Evolutionary conservation across 2,329 filamentous ascomycete species (phyloP).

Genomic region (Xylaria sp.): DNA sequence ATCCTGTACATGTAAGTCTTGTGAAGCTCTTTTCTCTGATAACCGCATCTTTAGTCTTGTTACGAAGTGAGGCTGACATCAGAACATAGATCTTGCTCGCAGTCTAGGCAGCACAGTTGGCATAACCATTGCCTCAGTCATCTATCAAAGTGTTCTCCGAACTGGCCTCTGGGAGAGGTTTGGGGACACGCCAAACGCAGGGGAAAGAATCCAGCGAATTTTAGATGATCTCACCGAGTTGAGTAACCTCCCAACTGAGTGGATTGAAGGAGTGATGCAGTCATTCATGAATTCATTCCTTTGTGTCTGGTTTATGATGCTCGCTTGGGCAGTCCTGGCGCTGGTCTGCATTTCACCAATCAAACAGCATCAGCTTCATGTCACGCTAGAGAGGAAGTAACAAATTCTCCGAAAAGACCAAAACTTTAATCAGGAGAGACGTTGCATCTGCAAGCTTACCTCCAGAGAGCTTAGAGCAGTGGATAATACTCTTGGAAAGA

Average conservation of each 20-base stretch:
- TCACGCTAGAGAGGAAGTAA: slow-evolving; percentile 25
- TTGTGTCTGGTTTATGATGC: slow-evolving; percentile 24
- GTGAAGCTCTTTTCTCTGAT: not conserved
- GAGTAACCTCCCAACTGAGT: slow-evolving; percentile 14
- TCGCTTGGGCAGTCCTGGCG: slow-evolving; percentile 24
- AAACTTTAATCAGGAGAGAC: too few species aligned
- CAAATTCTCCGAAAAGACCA: not conserved
- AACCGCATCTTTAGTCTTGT: not conserved
- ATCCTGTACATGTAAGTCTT: slow-evolving; percentile 27
- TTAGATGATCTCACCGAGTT: slow-evolving; percentile 20
- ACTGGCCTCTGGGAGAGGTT: slow-evolving; percentile 20
- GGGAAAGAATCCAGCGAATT: slow-evolving; percentile 22
- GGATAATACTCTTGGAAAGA: too few species aligned
- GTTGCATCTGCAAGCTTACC: too few species aligned
- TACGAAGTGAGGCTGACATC: not conserved
- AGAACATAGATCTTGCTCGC: slow-evolving; percentile 20
- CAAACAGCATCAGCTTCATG: slow-evolving; percentile 29
- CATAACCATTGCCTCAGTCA: slow-evolving; percentile 23
- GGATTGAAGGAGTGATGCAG: slow-evolving; percentile 23
- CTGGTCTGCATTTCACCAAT: slow-evolving; percentile 25
- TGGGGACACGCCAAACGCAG: slow-evolving; percentile 17
- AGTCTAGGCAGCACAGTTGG: slow-evolving; percentile 26
- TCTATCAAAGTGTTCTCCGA: slow-evolving; percentile 21
- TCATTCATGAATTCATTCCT: slow-evolving; percentile 30
- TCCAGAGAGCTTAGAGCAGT: too few species aligned